Conservation (phyloP, 164 flowering plant species). For the Umbilicus rupestris region DNA sequence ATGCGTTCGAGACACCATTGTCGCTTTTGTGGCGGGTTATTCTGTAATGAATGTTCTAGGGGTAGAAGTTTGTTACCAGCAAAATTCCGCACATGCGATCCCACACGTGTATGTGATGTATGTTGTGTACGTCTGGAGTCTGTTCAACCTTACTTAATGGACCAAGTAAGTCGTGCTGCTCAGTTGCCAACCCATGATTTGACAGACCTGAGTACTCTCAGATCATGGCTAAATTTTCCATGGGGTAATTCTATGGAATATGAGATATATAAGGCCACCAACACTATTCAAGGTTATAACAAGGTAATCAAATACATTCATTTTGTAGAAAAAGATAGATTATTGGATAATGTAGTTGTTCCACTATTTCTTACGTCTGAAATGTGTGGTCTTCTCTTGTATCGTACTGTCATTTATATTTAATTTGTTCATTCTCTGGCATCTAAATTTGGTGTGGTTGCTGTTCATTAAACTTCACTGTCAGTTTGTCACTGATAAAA, state of each 20-base stretch:
- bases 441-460: too few relatives aligned
- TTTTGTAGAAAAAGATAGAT: background rate
- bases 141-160: slow-evolving; percentile 75
- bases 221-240: slow-evolving; percentile 95
- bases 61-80: slow-evolving; percentile 88
- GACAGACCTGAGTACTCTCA: slow-evolving; percentile 89
- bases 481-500: background rate
- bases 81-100: slow-evolving; percentile 92
- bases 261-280: slow-evolving; percentile 94
- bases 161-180: slow-evolving; percentile 85
- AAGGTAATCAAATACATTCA: slow-evolving; percentile 31
- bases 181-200: slow-evolving; percentile 88
- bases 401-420: too few relatives aligned
- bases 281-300: slow-evolving; percentile 56
- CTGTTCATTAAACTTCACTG: background rate
- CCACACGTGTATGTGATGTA: slow-evolving; percentile 88
- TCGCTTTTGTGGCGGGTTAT: slow-evolving; percentile 90
- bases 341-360: background rate
- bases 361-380: background rate
- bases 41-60: slow-evolving; percentile 68
- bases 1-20: slow-evolving; percentile 97
- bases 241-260: slow-evolving; percentile 97
- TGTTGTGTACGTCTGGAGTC: slow-evolving; percentile 85
- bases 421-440: too few relatives aligned
- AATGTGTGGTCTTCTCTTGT: background rate